These are phyloP conservation scores for Acanthamoeba sp. DNA, from an alignment of 208 protist genomes.

Conservation along the genomic window DNA sequence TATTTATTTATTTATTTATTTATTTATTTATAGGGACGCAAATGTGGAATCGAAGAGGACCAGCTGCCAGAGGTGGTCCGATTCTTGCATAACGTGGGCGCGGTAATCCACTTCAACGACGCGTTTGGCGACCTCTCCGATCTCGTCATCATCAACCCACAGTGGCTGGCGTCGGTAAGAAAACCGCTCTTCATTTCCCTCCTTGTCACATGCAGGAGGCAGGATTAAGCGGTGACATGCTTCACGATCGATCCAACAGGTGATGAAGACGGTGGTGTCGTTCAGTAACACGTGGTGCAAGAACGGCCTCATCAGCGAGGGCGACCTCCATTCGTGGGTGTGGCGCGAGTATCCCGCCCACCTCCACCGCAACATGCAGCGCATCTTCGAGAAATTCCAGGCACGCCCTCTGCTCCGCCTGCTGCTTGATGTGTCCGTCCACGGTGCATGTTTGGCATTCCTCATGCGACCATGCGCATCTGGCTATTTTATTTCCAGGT, in stretches of 20 bases:
- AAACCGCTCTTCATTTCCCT: no score
- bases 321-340: slow-evolving; percentile 56
- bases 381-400: slow-evolving; percentile 66
- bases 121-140: slow-evolving; percentile 5
- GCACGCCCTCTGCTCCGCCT: not conserved
- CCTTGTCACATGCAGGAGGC: no score
- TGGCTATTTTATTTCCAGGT: not conserved
- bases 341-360: slow-evolving; percentile 55
- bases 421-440: no score
- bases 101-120: slow-evolving; percentile 42
- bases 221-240: no score
- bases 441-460: no score
- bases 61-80: slow-evolving; percentile 48
- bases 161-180: slow-evolving; percentile 15
- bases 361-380: slow-evolving; percentile 55
- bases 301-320: slow-evolving; percentile 60
- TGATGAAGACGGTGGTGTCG: slow-evolving; percentile 45
- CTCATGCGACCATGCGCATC: no score
- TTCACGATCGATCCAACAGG: no score
- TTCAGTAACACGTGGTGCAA: slow-evolving; percentile 70
- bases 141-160: slow-evolving; percentile 62
- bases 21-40: not conserved
- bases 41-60: slow-evolving; percentile 24
- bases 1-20: no score
- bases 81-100: slow-evolving; percentile 54